A percentile compares a stretch with the other conserved stretches of the same genome.
Evolutionary conservation across 202 grass and related monocot species (phyloP).

Genomic region (Tripidium arundinaceum): DNA sequence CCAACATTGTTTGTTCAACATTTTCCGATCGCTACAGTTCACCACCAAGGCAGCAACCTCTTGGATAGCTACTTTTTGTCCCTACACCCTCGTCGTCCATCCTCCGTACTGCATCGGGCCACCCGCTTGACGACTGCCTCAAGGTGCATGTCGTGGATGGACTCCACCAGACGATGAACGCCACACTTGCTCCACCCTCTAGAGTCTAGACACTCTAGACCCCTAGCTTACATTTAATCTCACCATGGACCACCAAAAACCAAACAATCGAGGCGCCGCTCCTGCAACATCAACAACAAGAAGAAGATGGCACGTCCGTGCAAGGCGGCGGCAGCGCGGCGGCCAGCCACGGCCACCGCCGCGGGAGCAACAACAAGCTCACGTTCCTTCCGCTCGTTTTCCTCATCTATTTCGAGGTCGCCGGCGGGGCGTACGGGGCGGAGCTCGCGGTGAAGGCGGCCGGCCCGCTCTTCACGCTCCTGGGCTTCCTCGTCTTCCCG

Average conservation of each 20-base stretch:
- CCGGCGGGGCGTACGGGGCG: constrained; percentile 57
- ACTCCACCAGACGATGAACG: not conserved
- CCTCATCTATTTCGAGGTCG: constrained; percentile 70
- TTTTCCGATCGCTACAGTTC: too few species aligned
- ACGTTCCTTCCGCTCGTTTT: constrained; percentile 60
- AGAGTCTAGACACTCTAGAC: not conserved
- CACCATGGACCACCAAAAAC: constrained; percentile 25
- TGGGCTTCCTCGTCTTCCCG: constrained; percentile 49
- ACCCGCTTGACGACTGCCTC: too few species aligned
- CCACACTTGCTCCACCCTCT: not conserved
- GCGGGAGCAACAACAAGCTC: constrained; percentile 21
- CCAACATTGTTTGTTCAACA: too few species aligned
- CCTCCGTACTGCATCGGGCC: too few species aligned
- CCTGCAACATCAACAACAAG: not conserved
- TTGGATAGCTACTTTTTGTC: too few species aligned
- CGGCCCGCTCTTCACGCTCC: constrained; percentile 38
- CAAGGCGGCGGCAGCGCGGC: not conserved
- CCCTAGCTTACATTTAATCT: not conserved
- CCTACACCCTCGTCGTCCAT: too few species aligned
- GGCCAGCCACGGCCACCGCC: too few species aligned
- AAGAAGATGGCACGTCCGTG: not conserved
- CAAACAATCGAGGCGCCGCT: constrained; percentile 16
- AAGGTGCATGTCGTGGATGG: not conserved
- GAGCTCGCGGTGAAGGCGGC: constrained; percentile 35
- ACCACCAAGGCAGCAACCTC: too few species aligned